phyloP scores from a whole-genome alignment of 257 asterid genomes.

The Fraxinus excelsior region DNA sequence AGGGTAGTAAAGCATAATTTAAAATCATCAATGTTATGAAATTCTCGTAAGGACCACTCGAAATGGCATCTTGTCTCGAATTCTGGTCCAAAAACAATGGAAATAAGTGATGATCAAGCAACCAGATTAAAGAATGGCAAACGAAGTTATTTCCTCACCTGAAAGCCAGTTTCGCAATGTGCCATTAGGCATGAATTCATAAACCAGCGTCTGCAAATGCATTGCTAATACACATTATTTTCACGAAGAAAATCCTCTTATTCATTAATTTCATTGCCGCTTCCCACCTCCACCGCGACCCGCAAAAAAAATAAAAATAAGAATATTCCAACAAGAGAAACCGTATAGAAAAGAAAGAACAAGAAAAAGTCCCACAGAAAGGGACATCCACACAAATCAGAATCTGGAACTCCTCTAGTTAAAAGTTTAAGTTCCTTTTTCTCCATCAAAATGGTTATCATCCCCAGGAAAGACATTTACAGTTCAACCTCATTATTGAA shows the following conservation, averaged over 20 bases:
- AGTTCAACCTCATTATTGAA: not conserved
- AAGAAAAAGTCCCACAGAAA: not conserved
- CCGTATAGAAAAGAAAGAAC: not conserved
- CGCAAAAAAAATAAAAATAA: not conserved
- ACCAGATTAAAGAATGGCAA: not conserved
- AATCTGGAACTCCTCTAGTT: not conserved
- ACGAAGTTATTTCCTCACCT: constrained; percentile 37
- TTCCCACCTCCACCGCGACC: not conserved
- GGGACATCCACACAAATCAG: not conserved
- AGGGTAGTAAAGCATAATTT: not conserved
- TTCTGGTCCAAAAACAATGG: not conserved
- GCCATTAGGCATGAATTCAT: constrained; percentile 87
- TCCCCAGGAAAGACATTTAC: not conserved
- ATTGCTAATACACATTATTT: constrained; percentile 19
- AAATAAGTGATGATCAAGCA: not conserved
- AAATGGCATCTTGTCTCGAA: not conserved
- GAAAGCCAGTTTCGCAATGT: constrained; percentile 76
- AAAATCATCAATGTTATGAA: not conserved
- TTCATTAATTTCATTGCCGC: not conserved
- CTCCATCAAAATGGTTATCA: not conserved
- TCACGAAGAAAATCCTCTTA: not conserved
- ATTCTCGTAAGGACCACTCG: not conserved
- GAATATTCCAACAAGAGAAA: not conserved
- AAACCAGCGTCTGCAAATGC: constrained; percentile 65
- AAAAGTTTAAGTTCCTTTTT: no score